Percentiles rank a stretch among this genome's conserved stretches.
Conservation (phyloP, 2,329 filamentous ascomycete species). For the Ophiostoma montium region DNA sequence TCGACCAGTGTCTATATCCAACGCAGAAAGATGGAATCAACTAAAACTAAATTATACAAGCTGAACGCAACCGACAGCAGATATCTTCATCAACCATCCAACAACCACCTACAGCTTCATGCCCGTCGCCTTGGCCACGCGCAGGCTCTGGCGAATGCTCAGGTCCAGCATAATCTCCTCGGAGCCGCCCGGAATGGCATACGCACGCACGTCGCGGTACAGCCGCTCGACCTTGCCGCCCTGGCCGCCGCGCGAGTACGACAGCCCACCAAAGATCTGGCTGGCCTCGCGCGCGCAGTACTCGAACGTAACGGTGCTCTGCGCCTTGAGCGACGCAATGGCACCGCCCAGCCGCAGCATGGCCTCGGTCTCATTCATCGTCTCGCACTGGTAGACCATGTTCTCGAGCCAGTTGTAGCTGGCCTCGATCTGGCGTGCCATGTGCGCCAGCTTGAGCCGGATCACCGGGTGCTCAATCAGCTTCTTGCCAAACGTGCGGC, state of each 20-base stretch:
- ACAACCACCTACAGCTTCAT: constrained; percentile 66
- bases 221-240: constrained; percentile 89
- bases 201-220: constrained; percentile 89
- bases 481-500: constrained; percentile 88
- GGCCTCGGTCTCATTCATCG: constrained; percentile 87
- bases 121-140: constrained; percentile 77
- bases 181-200: constrained; percentile 87
- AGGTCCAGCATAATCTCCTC: constrained; percentile 99
- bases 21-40: neutral
- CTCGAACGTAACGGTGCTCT: constrained; percentile 87
- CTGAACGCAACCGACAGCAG: neutral
- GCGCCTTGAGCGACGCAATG: constrained; percentile 87
- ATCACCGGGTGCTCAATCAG: constrained; percentile 96
- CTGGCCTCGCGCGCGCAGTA: constrained; percentile 93
- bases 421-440: constrained; percentile 95
- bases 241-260: constrained; percentile 85
- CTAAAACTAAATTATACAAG: neutral
- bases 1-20: too few relatives aligned
- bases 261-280: constrained; percentile 93
- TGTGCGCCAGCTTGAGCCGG: constrained; percentile 92
- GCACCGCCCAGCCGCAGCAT: constrained; percentile 92
- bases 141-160: constrained; percentile 67
- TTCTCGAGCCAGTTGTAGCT: constrained; percentile 97
- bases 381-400: constrained; percentile 80
- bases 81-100: neutral